Base-by-base conservation (phyloP, 2,329 filamentous ascomycete species). In the Thielaviopsis euricoi region DNA sequence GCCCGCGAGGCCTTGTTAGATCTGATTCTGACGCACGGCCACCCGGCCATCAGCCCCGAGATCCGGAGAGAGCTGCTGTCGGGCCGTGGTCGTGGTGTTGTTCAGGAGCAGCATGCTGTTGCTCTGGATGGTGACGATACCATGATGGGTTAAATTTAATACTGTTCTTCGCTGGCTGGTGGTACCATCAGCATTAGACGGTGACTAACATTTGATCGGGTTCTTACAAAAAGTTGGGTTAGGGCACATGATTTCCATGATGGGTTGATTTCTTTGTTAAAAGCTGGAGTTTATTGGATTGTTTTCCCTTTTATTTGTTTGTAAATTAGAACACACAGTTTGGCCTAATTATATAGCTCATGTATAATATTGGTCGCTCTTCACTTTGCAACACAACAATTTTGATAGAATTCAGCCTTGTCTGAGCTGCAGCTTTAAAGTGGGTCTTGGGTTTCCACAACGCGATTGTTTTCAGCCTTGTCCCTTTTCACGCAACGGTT, bases 1-100 rank as follows among this genome's bases (percentile, higher is more conserved):
- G 90, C 95, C 74, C 78, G 90, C 64, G 91, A 98, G 71, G 87
- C 89, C 0, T 72, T 98, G 55, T 74, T 98, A 6, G 93, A 98
- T 71, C 71, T 98, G 60, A 74, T 98, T 19, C 75, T 95, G 50
- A 84, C 83, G 3, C 82, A 91, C 61, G 90, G 90, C 0, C 93
- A 98, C 71, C 82, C 83, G 61, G 81, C 85, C 61, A 96, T 98
- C 62, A 89, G 89, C 0, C 89, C 93, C 0, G 93, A 97, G 68
- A 87, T 97, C 25, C 77, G 93, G 64, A 82, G 89, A 65, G 91
- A 98, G 69, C 68, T 98, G 66, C 71, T 97, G 53, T 89, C 89
- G 25, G 93, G 93, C 1, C 79, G 93, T 70, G 91, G 89, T 1
- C 79, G 93, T 62, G 91, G 91, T 43, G 81, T 91, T 6, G 74